A percentile compares a stretch with the other conserved stretches of the same genome.
phyloP scores from a whole-genome alignment of 2,329 filamentous ascomycete genomes.

The Colletotrichum sp. region DNA sequence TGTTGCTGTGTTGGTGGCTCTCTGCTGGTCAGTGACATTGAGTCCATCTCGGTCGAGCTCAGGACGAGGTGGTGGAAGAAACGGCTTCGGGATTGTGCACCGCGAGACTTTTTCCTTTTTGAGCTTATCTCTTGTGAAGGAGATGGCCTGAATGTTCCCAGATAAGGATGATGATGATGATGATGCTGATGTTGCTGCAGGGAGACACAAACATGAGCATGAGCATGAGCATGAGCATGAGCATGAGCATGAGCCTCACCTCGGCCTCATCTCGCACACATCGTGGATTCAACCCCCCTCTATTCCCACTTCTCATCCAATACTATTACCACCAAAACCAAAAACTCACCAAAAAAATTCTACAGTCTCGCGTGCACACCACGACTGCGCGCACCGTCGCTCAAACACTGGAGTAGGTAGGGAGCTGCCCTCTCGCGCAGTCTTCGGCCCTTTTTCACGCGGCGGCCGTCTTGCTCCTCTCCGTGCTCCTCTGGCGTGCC shows the following conservation, averaged over 20 bases:
- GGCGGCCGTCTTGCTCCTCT: neutral
- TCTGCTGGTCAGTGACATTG: neutral
- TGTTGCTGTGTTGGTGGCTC: neutral
- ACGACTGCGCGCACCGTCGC: neutral
- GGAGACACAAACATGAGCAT: neutral
- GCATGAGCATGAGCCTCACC: neutral
- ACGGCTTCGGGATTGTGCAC: neutral
- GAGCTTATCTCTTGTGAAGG: neutral
- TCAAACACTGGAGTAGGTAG: neutral
- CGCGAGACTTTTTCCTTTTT: neutral
- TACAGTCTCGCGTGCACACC: neutral
- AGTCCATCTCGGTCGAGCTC: neutral
- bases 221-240: neutral
- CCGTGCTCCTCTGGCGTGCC: neutral
- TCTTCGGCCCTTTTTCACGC: constrained; percentile 2
- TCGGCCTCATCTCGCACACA: neutral
- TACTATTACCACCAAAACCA: neutral
- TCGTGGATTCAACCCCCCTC: neutral
- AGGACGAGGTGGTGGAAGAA: neutral
- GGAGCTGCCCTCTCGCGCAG: neutral
- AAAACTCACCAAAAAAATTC: neutral
- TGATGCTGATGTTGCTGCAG: neutral
- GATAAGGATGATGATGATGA: neutral
- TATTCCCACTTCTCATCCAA: constrained; percentile 14
- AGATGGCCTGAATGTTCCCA: neutral